Evolutionary conservation across 257 asterid genomes (phyloP).

Genomic region (Mentha longifolia): DNA sequence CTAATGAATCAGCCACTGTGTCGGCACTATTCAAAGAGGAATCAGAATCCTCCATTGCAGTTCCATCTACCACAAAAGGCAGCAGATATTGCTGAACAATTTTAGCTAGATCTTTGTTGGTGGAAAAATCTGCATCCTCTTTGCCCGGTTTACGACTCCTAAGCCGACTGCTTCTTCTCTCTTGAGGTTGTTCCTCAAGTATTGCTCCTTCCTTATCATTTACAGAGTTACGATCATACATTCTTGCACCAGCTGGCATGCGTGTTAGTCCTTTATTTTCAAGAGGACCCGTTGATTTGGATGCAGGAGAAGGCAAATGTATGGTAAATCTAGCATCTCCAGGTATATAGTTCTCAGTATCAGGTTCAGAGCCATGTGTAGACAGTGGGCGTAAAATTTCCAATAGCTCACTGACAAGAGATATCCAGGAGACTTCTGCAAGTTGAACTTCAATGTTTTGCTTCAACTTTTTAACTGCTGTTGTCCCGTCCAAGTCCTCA

Average conservation of each 20-base stretch:
- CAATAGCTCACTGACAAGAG: conserved; percentile 68
- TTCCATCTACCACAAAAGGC: conserved; percentile 61
- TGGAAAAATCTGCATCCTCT: conserved; percentile 69
- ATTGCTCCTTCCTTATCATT: conserved; percentile 64
- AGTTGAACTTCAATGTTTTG: conserved; percentile 65
- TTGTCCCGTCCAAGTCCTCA: conserved; percentile 49
- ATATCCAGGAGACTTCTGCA: conserved; percentile 79
- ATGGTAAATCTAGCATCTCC: conserved; percentile 60
- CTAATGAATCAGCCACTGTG: conserved; percentile 47
- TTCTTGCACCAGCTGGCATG: conserved; percentile 46
- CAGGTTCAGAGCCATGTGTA: conserved; percentile 44
- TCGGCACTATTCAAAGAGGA: conserved; percentile 47
- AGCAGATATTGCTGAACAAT: conserved; percentile 70
- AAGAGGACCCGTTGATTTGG: conserved; percentile 38
- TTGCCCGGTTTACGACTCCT: conserved; percentile 93
- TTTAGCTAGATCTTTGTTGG: conserved; percentile 78
- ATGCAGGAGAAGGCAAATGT: conserved; percentile 58
- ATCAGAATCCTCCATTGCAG: conserved; percentile 42
- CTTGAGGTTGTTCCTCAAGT: conserved; percentile 91
- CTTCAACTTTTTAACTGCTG: conserved; percentile 62
- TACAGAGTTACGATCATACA: conserved; percentile 44
- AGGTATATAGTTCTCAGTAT: conserved; percentile 42
- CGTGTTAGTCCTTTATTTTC: conserved; percentile 47
- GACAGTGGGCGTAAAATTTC: conserved; percentile 51
- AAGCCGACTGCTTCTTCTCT: conserved; percentile 96